Base-by-base conservation (phyloP, 768 basidiomycete species). In the Suillus weaverae region DNA sequence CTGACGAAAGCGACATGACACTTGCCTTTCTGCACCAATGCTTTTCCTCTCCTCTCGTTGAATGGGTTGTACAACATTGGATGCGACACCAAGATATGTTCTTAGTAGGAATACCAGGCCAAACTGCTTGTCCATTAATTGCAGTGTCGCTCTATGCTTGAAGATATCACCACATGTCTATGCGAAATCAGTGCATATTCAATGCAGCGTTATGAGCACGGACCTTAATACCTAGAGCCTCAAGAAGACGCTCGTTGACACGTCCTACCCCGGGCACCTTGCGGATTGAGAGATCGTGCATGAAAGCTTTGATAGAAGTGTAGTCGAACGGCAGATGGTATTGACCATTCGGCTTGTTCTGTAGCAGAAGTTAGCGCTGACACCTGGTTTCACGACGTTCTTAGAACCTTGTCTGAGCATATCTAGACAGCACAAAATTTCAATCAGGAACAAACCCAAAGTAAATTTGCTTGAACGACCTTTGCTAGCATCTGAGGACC, bases 261-360 rank as follows among this genome's bases (percentile, higher is more conserved):
- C 95, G 82, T 1, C 97, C 97, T 65, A 98, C 87, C 0, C 95
- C 95, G 3, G 91, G 94, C 18, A 97, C 84, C 73, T 91, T 94
- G 51, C 94, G 88, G 51, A 97, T 93, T 0, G 94, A 84, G 18
- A 98, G 83, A 56, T 89, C 86, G 26, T 78, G 80, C 89, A 94
- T 94, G 74, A 97, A 98, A 0, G 78, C 77, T 56, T 83, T 83
- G 69, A 98, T 89, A 9, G 83, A 78, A 35, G 85, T 71, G 2
- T 83, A 74, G 33, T 90, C 84, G 69, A 90, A 93, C 3, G 86
- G 77, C 30, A 97, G 84, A 68, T 85, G 84, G 68, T 86, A 98
- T 75, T 97, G 95, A 14, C 95, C 95, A 71, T 97, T 93, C 3
- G 95, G 96, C 77, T 98, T 98, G 75, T 98, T 97, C 89, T 92